Percentiles rank a stretch among this genome's conserved stretches.
phyloP scores from a whole-genome alignment of 2,329 filamentous ascomycete genomes.

The Stachybotrys echinatus region DNA sequence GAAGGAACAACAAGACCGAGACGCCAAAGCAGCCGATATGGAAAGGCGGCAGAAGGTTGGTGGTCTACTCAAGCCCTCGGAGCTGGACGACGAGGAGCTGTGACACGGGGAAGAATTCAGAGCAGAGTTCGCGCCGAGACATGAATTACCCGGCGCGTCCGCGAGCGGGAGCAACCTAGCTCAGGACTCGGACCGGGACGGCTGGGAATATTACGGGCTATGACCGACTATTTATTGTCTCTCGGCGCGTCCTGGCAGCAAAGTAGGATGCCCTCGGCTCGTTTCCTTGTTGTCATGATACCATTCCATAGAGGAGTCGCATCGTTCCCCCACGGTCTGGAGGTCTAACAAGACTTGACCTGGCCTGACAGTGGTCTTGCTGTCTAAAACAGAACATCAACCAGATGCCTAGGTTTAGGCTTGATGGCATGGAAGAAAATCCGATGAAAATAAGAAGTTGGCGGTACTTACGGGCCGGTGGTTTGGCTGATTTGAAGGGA shows the following conservation, averaged over 20 bases:
- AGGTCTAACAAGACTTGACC: not conserved
- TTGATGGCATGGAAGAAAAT: not conserved
- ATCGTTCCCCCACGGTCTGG: not conserved
- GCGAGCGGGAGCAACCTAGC: conserved; percentile 18
- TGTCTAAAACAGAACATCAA: not conserved
- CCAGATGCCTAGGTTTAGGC: not conserved
- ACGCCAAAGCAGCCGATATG: conserved; percentile 81
- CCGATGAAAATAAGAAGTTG: not conserved
- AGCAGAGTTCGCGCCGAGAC: conserved; percentile 48
- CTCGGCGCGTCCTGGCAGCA: not conserved
- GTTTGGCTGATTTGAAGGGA: not conserved
- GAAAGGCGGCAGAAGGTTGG: conserved; percentile 93
- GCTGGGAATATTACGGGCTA: conserved; percentile 63
- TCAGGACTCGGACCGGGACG: conserved; percentile 36
- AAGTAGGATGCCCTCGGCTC: not conserved
- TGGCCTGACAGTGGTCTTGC: not conserved
- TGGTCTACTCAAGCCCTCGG: conserved; percentile 93
- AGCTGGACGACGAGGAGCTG: conserved; percentile 84
- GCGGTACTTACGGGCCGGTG: not conserved
- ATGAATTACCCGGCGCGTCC: conserved; percentile 11
- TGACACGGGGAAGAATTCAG: conserved; percentile 74
- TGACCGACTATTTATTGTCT: conserved; percentile 19
- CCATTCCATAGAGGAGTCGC: conserved; percentile 22
- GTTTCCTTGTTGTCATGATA: conserved; percentile 24
- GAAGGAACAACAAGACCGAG: conserved; percentile 84